These are phyloP conservation scores for Arthrinium puccinioides DNA, from an alignment of 2,329 filamentous ascomycete species.

Conservation along the genomic window DNA sequence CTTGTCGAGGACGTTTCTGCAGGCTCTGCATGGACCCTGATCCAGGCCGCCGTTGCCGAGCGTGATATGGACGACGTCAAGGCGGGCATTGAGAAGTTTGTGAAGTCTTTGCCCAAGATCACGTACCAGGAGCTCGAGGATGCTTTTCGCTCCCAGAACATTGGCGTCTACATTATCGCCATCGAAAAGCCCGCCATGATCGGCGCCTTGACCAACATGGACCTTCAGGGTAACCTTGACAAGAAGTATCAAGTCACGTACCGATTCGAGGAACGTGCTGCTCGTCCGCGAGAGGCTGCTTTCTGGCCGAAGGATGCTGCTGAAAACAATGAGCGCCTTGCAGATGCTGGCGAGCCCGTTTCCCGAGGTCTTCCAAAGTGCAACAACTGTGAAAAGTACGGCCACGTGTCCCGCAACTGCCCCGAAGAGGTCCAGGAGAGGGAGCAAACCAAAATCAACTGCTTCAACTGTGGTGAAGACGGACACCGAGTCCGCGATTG, in stretches of 20 bases:
- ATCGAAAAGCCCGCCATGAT: conserved; percentile 48
- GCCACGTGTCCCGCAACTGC: conserved; percentile 56
- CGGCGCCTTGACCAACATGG: conserved; percentile 60
- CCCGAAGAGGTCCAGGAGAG: conserved; percentile 47
- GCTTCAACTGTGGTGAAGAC: conserved; percentile 55
- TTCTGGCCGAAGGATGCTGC: conserved; percentile 51
- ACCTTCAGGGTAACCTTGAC: conserved; percentile 60
- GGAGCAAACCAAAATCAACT: conserved; percentile 42
- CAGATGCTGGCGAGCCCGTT: conserved; percentile 57
- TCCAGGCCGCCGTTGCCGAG: conserved; percentile 43
- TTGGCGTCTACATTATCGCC: conserved; percentile 56
- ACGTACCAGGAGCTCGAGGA: conserved; percentile 56
- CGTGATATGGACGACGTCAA: conserved; percentile 58
- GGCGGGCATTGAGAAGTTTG: conserved; percentile 49
- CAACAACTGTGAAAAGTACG: conserved; percentile 55
- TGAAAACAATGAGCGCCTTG: conserved; percentile 58
- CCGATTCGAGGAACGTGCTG: conserved; percentile 50
- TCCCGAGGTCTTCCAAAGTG: conserved; percentile 54
- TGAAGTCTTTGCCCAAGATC: conserved; percentile 50
- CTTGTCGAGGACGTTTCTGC: conserved; percentile 38
- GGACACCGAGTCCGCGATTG: conserved; percentile 67
- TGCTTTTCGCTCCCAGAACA: conserved; percentile 45
- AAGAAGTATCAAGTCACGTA: conserved; percentile 59
- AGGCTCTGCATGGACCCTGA: conserved; percentile 51
- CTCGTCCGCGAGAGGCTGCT: conserved; percentile 50